Evolutionary conservation across 352 stramenopile species (phyloP).

Genomic region (Phytophthora boehmeriae): DNA sequence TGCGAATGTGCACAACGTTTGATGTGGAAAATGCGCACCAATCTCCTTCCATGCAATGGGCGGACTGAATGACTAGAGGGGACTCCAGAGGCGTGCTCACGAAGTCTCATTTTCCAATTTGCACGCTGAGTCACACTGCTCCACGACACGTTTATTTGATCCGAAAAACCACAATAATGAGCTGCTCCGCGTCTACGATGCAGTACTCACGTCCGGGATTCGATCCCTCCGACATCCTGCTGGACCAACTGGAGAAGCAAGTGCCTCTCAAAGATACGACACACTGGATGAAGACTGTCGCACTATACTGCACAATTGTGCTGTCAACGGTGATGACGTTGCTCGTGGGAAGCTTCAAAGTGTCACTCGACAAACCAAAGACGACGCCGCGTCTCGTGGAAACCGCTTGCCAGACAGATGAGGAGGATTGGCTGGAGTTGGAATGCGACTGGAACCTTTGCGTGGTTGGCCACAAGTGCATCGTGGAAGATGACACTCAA

Average conservation of each 20-base stretch:
- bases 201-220: slow-evolving; percentile 26
- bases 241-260: slow-evolving; percentile 38
- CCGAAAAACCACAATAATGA: slow-evolving; percentile 37
- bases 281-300: slow-evolving; percentile 9
- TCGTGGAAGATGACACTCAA: slow-evolving; percentile 30
- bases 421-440: slow-evolving; percentile 11
- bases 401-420: slow-evolving; percentile 22
- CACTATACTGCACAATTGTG: slow-evolving; percentile 15
- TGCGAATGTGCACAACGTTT: background rate
- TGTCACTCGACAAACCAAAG: slow-evolving; percentile 16
- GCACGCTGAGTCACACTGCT: slow-evolving; percentile 13
- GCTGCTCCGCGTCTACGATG: slow-evolving; percentile 47
- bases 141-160: slow-evolving; percentile 5
- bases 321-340: slow-evolving; percentile 15
- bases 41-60: background rate
- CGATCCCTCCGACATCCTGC: slow-evolving; percentile 21
- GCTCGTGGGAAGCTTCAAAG: slow-evolving; percentile 19
- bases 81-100: too few relatives aligned
- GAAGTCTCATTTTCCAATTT: slow-evolving; percentile 47
- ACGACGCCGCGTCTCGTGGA: slow-evolving; percentile 13
- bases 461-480: slow-evolving; percentile 12
- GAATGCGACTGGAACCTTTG: slow-evolving; percentile 13
- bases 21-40: slow-evolving; percentile 3
- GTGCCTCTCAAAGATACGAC: background rate
- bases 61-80: too few relatives aligned